Percentiles rank a stretch among this genome's conserved stretches.
Conservation (phyloP, 2,329 filamentous ascomycete genomes). For the Stylonectria norvegica region DNA sequence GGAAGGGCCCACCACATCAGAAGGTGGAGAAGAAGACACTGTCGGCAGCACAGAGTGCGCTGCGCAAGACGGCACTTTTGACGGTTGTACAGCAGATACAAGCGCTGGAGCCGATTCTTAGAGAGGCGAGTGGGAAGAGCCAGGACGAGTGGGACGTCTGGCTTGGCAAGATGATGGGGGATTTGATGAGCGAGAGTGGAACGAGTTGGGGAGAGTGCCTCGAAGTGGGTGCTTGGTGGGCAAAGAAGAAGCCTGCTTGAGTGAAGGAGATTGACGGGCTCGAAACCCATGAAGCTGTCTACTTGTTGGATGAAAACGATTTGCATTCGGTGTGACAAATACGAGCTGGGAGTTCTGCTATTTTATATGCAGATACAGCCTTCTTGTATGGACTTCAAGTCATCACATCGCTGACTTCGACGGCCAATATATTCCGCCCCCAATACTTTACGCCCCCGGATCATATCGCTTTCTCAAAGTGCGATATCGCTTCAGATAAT, state of each 20-base stretch:
- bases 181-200: conserved; percentile 75
- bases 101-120: conserved; percentile 76
- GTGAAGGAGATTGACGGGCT: conserved; percentile 7
- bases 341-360: no score
- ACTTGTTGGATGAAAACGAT: no score
- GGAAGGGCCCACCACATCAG: conserved; percentile 40
- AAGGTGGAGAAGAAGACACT: conserved; percentile 49
- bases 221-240: conserved; percentile 83
- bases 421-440: not conserved
- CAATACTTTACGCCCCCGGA: conserved; percentile 16
- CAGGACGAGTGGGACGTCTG: conserved; percentile 91
- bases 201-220: conserved; percentile 82
- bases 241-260: conserved; percentile 59
- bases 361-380: no score
- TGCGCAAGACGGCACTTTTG: conserved; percentile 75
- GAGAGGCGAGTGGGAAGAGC: conserved; percentile 80
- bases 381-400: not conserved
- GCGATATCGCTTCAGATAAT: conserved; percentile 85
- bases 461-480: conserved; percentile 79
- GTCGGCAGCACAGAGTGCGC: conserved; percentile 65
- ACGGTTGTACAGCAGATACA: conserved; percentile 82
- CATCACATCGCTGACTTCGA: not conserved
- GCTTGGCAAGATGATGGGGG: conserved; percentile 82
- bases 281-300: no score
- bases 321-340: no score